Evolutionary conservation across 768 basidiomycete species (phyloP), one percentile per base, ranked within the genome.

Genomic region (Mycena metata): DNA sequence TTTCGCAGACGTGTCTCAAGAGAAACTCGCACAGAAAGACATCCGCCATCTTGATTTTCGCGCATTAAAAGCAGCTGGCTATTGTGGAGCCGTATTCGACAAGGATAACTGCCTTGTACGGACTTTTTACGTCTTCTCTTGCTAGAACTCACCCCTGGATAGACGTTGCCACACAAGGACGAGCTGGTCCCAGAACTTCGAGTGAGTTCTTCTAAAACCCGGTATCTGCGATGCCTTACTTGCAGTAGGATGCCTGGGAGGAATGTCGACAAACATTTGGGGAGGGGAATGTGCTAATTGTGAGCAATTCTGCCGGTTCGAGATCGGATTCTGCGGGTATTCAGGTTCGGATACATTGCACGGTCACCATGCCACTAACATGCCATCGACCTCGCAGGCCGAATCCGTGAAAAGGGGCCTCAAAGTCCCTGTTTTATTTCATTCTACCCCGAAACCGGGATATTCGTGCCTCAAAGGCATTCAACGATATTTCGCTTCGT

Each of bases 61-160:
- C 11, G 89, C 89, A 42, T 83, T 99, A 43, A 86, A 86, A 64
- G 83, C 84, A 64, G 88, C 90, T 10, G 96, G 96, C 6, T 96
- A 95, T 76, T 88, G 89, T 51, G 96, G 93, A n/a, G 94, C 92
- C 3, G 89, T 99, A 1, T 92, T 99, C 72, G 97, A 99, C 85
- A 98, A 99, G 81, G 97, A 99, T 76, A 99, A 99, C 74, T 99
- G 97, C 76, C 80, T 99, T 71, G 97, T 95, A 70, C 33, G 91
- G 81, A 5, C 60, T 46, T 65, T 42, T 55, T 26, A 17, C 41
- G n/a, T 19, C 3, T 8, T 8, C 21, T 26, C 23, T 1, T 12
- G 41, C 55, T 5, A 42, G 7, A 16, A 15, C 50, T 55, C 52
- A 56, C 58, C 23, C 21, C 21, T 16, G 36, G 15, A 26, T 54